Base-by-base conservation (phyloP, 768 basidiomycete species). In the Xerocomellus dryophilus region DNA sequence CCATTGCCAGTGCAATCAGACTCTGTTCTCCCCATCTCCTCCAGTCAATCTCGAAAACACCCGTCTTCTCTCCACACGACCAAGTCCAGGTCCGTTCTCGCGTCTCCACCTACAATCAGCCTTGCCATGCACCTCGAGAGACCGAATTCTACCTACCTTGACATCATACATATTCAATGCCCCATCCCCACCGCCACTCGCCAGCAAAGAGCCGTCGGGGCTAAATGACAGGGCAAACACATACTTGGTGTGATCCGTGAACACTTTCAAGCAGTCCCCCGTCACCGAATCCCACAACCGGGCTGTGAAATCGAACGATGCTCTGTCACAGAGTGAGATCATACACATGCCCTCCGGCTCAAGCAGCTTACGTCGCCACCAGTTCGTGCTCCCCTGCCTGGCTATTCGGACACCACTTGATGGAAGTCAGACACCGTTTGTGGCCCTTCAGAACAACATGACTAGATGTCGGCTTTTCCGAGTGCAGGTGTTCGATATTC, bases 281-380 rank as follows among this genome's bases (percentile, higher is more conserved):
- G 86, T 86, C 42, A 80, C 78, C 4, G 85, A 81, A 68, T 94
- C 87, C 93, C 93, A 96, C 29, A 96, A 59, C 39, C 90, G 82
- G 5, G 88, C 81, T 2, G 90, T 89, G 14, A 76, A 74, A 64
- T 96, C 93, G 63, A 92, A 92, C 5, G 90, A 90, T 10, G 85
- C 81, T 8, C 89, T 93, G 59, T 27, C 34, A 29, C 43, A 50
- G 27, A 23, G 43, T 45, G 18, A 58, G 59, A 20, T 58, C 36
- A 23, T 43, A 18, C 21, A 32, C 39, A 32, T 18, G 31, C 21
- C 46, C n/a, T 43, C n/a, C 14, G 10, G 35, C n/a, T 44, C 18
- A 46, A 31, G 20, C 47, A 23, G 72, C 82, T 66, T 63, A 89
- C 89, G 90, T 90, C 23, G 85, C 88, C 12, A 92, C 64, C 7